A percentile compares a stretch with the other conserved stretches of the same genome.
These are phyloP conservation scores for Colletotrichum ledebouriae DNA, from an alignment of 2,329 filamentous ascomycete species.

Conservation along the genomic window DNA sequence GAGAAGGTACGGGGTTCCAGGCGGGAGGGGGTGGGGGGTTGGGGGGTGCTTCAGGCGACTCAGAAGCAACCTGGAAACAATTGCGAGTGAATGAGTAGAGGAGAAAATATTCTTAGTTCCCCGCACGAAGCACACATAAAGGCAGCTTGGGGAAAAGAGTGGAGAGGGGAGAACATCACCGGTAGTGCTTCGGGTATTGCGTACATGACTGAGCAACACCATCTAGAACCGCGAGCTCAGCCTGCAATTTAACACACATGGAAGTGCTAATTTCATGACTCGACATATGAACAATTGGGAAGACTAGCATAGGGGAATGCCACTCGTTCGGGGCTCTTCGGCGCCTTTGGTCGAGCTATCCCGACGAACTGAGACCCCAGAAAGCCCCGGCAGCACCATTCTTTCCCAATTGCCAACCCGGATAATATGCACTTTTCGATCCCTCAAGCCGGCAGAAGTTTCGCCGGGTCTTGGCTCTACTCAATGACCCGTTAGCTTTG, in stretches of 20 bases:
- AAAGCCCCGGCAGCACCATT: not conserved
- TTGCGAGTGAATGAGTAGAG: not conserved
- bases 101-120: conserved; percentile 16
- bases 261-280: conserved; percentile 19
- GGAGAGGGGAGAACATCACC: not conserved
- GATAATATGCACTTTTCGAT: not conserved
- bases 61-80: too few relatives aligned
- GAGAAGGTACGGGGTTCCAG: too few relatives aligned
- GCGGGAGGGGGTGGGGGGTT: too few relatives aligned
- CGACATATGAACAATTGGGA: not conserved
- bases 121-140: conserved; percentile 9
- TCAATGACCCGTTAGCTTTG: conserved; percentile 18
- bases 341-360: conserved; percentile 8
- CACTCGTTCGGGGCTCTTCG: conserved; percentile 1
- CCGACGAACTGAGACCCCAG: conserved; percentile 6
- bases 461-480: conserved; percentile 26
- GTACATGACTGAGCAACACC: too few relatives aligned
- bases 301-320: not conserved
- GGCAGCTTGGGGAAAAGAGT: conserved; percentile 15
- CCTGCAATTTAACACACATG: not conserved
- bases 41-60: too few relatives aligned
- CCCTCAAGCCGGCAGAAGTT: not conserved
- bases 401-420: conserved; percentile 15
- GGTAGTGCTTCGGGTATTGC: too few relatives aligned
- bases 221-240: too few relatives aligned